Evolutionary conservation across 495 filamentous ascomycete genomes (phyloP), one percentile per base, ranked within the genome.

Genomic region (Penicillium steckii): DNA sequence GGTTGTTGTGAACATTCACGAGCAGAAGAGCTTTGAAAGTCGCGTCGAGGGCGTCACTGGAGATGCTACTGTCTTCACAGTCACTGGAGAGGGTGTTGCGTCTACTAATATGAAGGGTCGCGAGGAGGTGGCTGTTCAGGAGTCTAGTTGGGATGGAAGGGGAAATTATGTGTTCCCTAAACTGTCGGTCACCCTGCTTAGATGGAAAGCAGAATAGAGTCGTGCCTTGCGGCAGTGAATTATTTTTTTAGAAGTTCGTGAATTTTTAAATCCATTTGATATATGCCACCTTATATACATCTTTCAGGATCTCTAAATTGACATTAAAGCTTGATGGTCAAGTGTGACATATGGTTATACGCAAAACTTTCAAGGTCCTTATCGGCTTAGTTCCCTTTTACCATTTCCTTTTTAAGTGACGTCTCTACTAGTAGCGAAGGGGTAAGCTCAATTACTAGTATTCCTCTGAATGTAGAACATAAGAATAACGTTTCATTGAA

Each of bases 1-100:
- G 48, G 85, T 79, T 3, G 86, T 89, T 18, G 86, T 87, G 23
- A 91, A 91, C 66, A 78, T 88, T 32, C 72, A 77, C 52, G 83
- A 84, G 44, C 70, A 74, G 13, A 71, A 80, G 60, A 79, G 74
- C 19, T 82, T 84, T 35, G 77, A 80, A 49, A 73, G 76, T 1
- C 67, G 76, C 33, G 53, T 90, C 41, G 74, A 80, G 22, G 85
- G 85, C 3, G 59, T 84, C 0, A 52, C 53, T 0, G 69, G 66
- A 0, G 62, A 77, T 3, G 65, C 84, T 2, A 24, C 71, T 15
- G 81, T 85, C 2, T 88, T 80, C 56, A 82, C 75, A 3, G 83
- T 91, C 6, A 76, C 78, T 1, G 88, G 81, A 3, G 61, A 72
- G 1, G 69, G 68, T 44, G 67, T 87, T 13, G 65, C 69, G 3